phyloP scores from a whole-genome alignment of 768 basidiomycete species.

The Hypsizygus marmoreus region DNA sequence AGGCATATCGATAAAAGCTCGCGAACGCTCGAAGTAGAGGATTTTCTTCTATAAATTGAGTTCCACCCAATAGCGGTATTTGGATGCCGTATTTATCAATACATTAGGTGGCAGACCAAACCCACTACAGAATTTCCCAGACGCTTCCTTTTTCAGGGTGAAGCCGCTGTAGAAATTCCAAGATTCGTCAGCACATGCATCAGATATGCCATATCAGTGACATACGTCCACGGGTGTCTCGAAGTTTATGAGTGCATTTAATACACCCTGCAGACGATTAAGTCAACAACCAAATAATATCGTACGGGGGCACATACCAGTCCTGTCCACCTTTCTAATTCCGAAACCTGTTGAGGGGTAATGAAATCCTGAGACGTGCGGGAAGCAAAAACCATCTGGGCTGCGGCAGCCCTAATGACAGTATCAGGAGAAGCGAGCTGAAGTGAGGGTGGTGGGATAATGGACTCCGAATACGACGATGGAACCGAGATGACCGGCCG shows the following conservation, averaged over 20 bases:
- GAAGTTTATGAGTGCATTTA: conserved; percentile 55
- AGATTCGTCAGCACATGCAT: conserved; percentile 6
- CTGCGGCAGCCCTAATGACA: conserved; percentile 72
- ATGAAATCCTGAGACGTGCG: conserved; percentile 75
- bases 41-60: too few species aligned
- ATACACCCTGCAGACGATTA: conserved; percentile 42
- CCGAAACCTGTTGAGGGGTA: conserved; percentile 61
- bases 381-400: conserved; percentile 83
- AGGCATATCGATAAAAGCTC: too few species aligned
- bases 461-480: conserved; percentile 21
- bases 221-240: conserved; percentile 53
- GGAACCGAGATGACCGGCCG: conserved; percentile 36
- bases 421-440: conserved; percentile 28
- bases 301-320: conserved; percentile 31
- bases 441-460: conserved; percentile 14
- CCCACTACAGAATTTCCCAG: conserved; percentile 51
- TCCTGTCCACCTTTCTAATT: conserved; percentile 64
- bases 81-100: too few species aligned
- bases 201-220: conserved; percentile 3
- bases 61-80: too few species aligned
- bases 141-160: conserved; percentile 59
- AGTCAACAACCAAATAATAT: conserved; percentile 6
- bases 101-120: too few species aligned
- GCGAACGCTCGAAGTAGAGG: too few species aligned
- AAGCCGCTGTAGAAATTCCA: conserved; percentile 38